Evolutionary conservation across 768 basidiomycete genomes (phyloP), one percentile per base, ranked within the genome.

Genomic region (Clathrus columnatus): DNA sequence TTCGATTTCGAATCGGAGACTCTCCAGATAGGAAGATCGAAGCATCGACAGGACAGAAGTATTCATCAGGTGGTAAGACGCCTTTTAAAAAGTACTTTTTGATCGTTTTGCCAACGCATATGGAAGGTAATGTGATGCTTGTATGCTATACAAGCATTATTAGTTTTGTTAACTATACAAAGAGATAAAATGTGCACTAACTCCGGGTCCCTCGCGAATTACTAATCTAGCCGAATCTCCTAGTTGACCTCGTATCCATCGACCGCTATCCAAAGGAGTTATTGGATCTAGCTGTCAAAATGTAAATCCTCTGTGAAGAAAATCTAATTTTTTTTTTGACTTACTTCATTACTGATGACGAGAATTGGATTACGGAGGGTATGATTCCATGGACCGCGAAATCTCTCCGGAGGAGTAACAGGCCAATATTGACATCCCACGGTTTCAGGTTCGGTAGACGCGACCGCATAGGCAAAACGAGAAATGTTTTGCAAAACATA

Each of bases 381-480:
- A 45, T 62, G 61, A 50, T 68, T 67, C 65, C 67, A 68, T 41
- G 67, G 67, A 11, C 67, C 65, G 0, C 23, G 42, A 44, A 67
- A 68, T 18, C 64, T 43, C 57, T 68, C 63, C 8, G 63, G 63
- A 1, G 62, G 60, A 11, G 43, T 42, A 30, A 60, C 63, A 26
- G 52, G 52, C 57, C 57, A 59, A 28, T 42, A 60, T 14, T 60
- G 51, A 48, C 59, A 60, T 3, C 47, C 48, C 10, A n/a, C 36
- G 10, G 51, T 51, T 36, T 60, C 59, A 16, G 57, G 57, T 29
- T 60, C 59, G 10, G 48, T 17, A 7, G 46, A 48, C 2, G 47
- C 18, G 6, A 57, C 23, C 18, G 24, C 43, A 20, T 59, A 26
- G 20, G 43, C 60, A 28, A 59, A 61, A 8, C 51, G 47, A 11